Evolutionary conservation across 305 asterid genomes (phyloP).

Genomic region (Striga hermonthica): DNA sequence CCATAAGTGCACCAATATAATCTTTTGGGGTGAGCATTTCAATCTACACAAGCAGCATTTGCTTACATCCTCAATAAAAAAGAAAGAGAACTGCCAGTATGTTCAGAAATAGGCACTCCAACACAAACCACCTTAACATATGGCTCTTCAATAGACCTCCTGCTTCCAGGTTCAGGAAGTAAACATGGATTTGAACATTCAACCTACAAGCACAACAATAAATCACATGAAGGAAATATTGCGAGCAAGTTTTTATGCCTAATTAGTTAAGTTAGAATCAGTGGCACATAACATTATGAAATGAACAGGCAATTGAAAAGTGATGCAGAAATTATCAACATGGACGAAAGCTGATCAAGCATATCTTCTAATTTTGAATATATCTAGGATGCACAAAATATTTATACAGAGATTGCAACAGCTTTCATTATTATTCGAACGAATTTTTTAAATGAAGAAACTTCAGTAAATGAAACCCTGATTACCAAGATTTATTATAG

Average conservation of each 20-base stretch:
- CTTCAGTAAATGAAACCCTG: too few species aligned
- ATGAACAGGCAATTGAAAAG: conserved; percentile 1
- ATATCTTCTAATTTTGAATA: not conserved
- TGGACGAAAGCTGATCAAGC: not conserved
- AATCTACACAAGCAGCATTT: conserved; percentile 51
- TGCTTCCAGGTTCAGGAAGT: conserved; percentile 95
- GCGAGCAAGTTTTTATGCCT: conserved; percentile 22
- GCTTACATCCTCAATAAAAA: conserved; percentile 26
- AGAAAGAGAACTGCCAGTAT: conserved; percentile 13
- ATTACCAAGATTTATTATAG: too few species aligned
- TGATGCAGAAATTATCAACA: conserved; percentile 5
- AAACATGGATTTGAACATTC: conserved; percentile 95
- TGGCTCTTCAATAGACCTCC: conserved; percentile 94
- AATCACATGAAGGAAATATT: conserved; percentile 21
- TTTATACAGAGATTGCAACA: too few species aligned
- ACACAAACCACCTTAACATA: conserved; percentile 67
- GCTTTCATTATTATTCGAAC: too few species aligned
- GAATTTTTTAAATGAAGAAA: too few species aligned
- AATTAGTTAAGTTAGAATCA: conserved; percentile 2
- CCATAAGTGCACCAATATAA: conserved; percentile 93
- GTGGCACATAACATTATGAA: conserved; percentile 18
- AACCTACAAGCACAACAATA: conserved; percentile 47
- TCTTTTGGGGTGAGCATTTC: conserved; percentile 97
- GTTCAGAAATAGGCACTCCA: conserved; percentile 20
- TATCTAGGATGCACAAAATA: too few species aligned